Percentiles rank a stretch among this genome's conserved stretches.
These are phyloP conservation scores for Rubia balearica DNA, from an alignment of 305 asterid species.

Conservation along the genomic window DNA sequence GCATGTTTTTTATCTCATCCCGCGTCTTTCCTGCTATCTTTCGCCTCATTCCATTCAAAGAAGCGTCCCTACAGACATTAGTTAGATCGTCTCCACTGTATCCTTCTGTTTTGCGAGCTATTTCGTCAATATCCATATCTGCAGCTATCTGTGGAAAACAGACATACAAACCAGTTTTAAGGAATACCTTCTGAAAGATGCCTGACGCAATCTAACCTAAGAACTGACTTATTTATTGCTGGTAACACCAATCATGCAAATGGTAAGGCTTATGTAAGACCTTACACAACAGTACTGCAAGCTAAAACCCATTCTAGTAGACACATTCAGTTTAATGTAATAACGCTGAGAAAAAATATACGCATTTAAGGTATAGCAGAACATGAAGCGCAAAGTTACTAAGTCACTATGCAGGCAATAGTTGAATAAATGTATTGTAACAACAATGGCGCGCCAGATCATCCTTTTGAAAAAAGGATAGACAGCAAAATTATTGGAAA, in stretches of 20 bases:
- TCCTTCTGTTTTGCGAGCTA: slow-evolving; percentile 87
- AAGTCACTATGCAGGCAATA: background rate
- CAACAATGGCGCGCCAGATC: background rate
- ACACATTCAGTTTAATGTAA: background rate
- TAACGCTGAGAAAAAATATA: background rate
- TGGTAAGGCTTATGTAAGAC: background rate
- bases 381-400: background rate
- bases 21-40: slow-evolving; percentile 96
- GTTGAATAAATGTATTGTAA: background rate
- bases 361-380: background rate
- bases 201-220: background rate
- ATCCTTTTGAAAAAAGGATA: background rate
- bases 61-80: slow-evolving; percentile 90
- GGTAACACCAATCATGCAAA: background rate
- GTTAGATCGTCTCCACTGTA: slow-evolving; percentile 98
- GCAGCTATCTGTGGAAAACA: slow-evolving; percentile 53
- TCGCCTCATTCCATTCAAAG: slow-evolving; percentile 40
- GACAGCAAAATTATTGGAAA: background rate
- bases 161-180: slow-evolving; percentile 1
- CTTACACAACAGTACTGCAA: background rate
- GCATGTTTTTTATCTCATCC: slow-evolving; percentile 89
- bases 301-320: background rate
- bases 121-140: slow-evolving; percentile 88
- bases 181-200: slow-evolving; percentile 2
- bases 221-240: background rate